These are phyloP conservation scores for Cotoneaster glaucophyllus DNA, from an alignment of 306 rosid species.

Conservation along the genomic window DNA sequence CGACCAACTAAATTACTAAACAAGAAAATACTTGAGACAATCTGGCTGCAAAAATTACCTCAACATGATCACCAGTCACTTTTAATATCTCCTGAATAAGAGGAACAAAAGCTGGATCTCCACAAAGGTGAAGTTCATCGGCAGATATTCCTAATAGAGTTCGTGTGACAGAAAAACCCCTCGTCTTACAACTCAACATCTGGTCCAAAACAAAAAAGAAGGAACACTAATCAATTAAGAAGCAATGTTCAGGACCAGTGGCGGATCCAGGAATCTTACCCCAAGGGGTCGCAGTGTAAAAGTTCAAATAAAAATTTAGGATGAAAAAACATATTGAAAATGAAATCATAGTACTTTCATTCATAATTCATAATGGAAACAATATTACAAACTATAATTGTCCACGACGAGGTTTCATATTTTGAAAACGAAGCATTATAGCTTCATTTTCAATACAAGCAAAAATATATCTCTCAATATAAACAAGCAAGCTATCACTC, in stretches of 20 bases:
- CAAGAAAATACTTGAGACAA: not conserved
- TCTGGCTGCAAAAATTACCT: constrained; percentile 39
- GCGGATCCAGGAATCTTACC: too few relatives aligned
- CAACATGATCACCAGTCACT: constrained; percentile 71
- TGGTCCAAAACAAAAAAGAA: constrained; percentile 20
- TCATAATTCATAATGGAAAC: too few relatives aligned
- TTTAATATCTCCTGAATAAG: constrained; percentile 74
- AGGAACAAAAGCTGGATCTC: constrained; percentile 87
- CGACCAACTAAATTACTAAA: not conserved
- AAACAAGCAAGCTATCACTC: too few relatives aligned
- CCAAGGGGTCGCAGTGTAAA: too few relatives aligned
- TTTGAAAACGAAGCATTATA: too few relatives aligned
- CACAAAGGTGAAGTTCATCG: constrained; percentile 93
- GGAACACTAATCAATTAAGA: constrained; percentile 1
- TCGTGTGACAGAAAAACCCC: constrained; percentile 87
- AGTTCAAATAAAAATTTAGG: too few relatives aligned
- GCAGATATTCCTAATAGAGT: constrained; percentile 88
- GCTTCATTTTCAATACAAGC: too few relatives aligned
- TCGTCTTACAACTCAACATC: constrained; percentile 84
- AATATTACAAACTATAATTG: too few relatives aligned
- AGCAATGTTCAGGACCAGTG: not conserved
- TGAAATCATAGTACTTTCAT: too few relatives aligned
- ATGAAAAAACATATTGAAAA: too few relatives aligned
- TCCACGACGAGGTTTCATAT: too few relatives aligned
- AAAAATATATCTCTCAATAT: too few relatives aligned